phyloP scores from a whole-genome alignment of 2,329 filamentous ascomycete genomes.

The Diaporthe aspalathi region DNA sequence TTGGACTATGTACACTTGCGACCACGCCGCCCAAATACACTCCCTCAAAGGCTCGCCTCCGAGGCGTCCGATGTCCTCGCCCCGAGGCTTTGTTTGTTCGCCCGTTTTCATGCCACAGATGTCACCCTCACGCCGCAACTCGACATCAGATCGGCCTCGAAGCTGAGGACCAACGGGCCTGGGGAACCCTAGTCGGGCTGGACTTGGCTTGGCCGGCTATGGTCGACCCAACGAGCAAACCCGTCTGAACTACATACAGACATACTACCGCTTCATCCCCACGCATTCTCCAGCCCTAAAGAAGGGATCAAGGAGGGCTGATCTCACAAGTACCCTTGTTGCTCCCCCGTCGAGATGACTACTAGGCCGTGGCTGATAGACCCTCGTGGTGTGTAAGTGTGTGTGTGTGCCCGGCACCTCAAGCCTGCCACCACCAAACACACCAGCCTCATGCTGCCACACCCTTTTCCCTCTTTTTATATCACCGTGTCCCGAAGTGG shows the following conservation, averaged over 20 bases:
- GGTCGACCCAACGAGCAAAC: constrained; percentile 10
- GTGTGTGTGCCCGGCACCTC: constrained; percentile 34
- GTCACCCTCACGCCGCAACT: not conserved
- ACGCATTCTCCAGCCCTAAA: not conserved
- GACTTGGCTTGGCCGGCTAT: not conserved
- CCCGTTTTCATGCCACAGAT: constrained; percentile 11
- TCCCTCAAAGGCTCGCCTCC: not conserved
- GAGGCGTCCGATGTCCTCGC: not conserved
- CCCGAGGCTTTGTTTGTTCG: not conserved
- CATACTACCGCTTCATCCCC: constrained; percentile 27
- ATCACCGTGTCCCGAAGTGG: constrained; percentile 1
- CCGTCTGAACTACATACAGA: constrained; percentile 9
- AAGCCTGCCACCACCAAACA: constrained; percentile 29
- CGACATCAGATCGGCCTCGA: constrained; percentile 14
- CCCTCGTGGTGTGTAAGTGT: constrained; percentile 38
- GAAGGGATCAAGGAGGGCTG: not conserved
- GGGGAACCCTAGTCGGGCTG: constrained; percentile 14
- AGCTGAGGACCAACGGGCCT: constrained; percentile 13
- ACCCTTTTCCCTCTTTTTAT: not conserved
- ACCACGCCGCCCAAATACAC: not conserved
- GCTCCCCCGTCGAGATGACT: constrained; percentile 37
- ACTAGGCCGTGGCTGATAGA: constrained; percentile 34
- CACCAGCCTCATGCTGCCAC: constrained; percentile 37
- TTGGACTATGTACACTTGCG: constrained; percentile 32
- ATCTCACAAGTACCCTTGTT: constrained; percentile 10